These are phyloP conservation scores for Acephala macrosclerotiorum DNA, from an alignment of 2,329 filamentous ascomycete species.

Conservation along the genomic window DNA sequence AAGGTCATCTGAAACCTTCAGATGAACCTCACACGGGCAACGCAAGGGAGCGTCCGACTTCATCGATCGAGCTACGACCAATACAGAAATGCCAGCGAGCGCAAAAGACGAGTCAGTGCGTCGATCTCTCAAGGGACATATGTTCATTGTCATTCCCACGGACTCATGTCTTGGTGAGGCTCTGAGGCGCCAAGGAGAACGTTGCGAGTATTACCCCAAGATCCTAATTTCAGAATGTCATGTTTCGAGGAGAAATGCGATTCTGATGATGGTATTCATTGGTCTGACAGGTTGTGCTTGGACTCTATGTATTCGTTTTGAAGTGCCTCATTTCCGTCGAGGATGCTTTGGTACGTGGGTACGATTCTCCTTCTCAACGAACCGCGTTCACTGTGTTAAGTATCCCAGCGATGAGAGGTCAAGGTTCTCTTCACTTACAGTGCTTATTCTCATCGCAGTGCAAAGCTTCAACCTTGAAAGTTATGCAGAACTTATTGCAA, in stretches of 20 bases:
- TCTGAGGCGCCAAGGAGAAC: not conserved
- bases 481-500: too few relatives aligned
- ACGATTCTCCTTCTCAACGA: not conserved
- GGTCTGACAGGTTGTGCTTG: not conserved
- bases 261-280: not conserved
- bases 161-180: not conserved
- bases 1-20: constrained; percentile 11
- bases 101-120: constrained; percentile 2
- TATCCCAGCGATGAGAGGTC: too few relatives aligned
- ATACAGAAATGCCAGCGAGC: not conserved
- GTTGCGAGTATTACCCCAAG: not conserved
- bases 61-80: not conserved
- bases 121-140: not conserved
- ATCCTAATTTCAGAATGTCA: not conserved
- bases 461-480: too few relatives aligned
- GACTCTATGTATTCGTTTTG: not conserved
- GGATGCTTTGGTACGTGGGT: not conserved
- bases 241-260: not conserved
- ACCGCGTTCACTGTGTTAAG: not conserved
- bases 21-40: constrained; percentile 9
- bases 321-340: not conserved
- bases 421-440: too few relatives aligned
- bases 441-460: too few relatives aligned
- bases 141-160: not conserved
- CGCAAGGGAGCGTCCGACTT: not conserved